Percentiles rank a stretch among this genome's conserved stretches.
These are phyloP conservation scores for Botrytis squamosa DNA, from an alignment of 2,329 filamentous ascomycete species.

Conservation along the genomic window DNA sequence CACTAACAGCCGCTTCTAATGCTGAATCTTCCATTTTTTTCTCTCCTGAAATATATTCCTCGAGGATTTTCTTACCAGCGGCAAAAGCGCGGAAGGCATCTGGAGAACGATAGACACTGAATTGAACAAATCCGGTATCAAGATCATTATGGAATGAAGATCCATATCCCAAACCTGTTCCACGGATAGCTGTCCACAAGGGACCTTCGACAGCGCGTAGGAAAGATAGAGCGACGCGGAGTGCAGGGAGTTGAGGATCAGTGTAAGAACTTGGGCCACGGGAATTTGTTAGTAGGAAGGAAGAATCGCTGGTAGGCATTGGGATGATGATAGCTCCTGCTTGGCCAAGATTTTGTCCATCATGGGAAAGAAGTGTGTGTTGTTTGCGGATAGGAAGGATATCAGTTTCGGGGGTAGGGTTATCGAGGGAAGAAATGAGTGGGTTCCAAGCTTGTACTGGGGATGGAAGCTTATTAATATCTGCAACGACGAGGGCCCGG, in stretches of 20 bases:
- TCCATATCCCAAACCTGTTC: constrained; percentile 90
- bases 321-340: constrained; percentile 77
- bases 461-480: constrained; percentile 69
- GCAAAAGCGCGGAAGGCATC: constrained; percentile 83
- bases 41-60: constrained; percentile 69
- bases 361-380: constrained; percentile 68
- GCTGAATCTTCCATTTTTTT: constrained; percentile 65
- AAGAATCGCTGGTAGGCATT: constrained; percentile 90
- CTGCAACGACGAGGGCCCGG: constrained; percentile 78
- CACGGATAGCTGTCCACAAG: constrained; percentile 89
- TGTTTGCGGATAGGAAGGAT: constrained; percentile 71
- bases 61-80: constrained; percentile 72
- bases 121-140: constrained; percentile 77
- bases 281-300: constrained; percentile 75
- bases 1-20: constrained; percentile 86
- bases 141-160: constrained; percentile 74
- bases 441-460: constrained; percentile 79
- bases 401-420: constrained; percentile 45
- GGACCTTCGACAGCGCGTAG: constrained; percentile 92
- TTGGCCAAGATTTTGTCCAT: constrained; percentile 72
- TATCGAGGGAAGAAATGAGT: constrained; percentile 45
- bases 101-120: constrained; percentile 86
- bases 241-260: constrained; percentile 75
- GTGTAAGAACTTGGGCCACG: constrained; percentile 72
- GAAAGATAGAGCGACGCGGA: constrained; percentile 86